Evolutionary conservation across 768 basidiomycete genomes (phyloP).

Genomic region (Phylloporus sp.): DNA sequence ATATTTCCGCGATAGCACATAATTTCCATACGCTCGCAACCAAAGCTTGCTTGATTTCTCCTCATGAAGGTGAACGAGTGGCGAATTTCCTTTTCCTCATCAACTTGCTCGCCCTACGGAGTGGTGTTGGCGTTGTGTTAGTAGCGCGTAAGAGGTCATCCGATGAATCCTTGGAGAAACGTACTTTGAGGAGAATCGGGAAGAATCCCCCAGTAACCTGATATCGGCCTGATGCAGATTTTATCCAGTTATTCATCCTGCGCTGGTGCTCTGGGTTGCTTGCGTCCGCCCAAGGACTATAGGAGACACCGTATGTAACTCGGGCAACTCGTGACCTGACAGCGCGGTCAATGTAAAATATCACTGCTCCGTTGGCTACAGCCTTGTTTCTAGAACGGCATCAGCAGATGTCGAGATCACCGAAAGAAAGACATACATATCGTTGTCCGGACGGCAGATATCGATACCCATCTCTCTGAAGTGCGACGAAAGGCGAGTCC

Average conservation of each 20-base stretch:
- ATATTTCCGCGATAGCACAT: neutral
- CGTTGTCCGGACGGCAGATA: slow-evolving; percentile 5
- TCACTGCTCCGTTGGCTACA: slow-evolving; percentile 5
- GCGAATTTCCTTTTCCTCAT: slow-evolving; percentile 1
- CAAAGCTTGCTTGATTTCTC: neutral
- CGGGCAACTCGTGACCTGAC: slow-evolving; percentile 4
- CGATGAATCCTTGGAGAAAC: neutral
- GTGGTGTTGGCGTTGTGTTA: neutral
- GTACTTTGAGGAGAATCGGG: slow-evolving; percentile 1
- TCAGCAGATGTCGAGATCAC: neutral
- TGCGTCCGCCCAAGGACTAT: neutral
- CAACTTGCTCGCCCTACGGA: slow-evolving; percentile 1
- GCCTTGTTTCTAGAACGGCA: slow-evolving; percentile 3
- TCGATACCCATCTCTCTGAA: neutral
- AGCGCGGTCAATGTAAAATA: slow-evolving; percentile 1
- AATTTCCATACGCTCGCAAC: neutral
- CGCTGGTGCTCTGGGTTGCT: slow-evolving; percentile 2
- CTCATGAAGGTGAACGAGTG: neutral
- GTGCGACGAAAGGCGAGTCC: slow-evolving; percentile 5
- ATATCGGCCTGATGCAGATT: neutral
- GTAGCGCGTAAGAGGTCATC: neutral
- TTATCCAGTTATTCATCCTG: neutral
- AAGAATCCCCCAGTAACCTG: neutral
- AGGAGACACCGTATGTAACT: neutral
- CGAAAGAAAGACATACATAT: neutral